Base-by-base conservation (phyloP, 108 stramenopile species). In the Skeletonema potamos region DNA sequence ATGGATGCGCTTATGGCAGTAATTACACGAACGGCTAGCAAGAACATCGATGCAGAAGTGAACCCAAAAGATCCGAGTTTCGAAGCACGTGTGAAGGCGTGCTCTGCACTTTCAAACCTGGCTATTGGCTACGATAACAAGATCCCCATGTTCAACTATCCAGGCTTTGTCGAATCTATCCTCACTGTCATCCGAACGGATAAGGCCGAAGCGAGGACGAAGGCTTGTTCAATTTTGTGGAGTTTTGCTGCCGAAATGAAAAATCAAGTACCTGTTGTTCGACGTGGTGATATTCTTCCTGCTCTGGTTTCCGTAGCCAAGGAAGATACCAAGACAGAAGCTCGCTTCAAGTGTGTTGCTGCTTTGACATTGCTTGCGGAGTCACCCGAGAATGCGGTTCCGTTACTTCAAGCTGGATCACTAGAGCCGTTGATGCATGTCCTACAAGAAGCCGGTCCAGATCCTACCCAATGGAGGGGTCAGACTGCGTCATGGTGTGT, bases 71-170 rank as follows among this genome's bases (percentile, higher is more conserved):
- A 79, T 58, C 75, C 80, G 27, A 74, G 64, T 54, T 77, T 69
- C 44, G 94, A 95, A 71, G 94, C 94, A 7, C 71, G 94, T 15
- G 85, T 95, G 62, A 95, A 95, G 84, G 91, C 91, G 9, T 95
- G 94, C 65, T 95, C 94, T 24, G 94, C 94, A 8, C 68, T 95
- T 13, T 91, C 90, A 27, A 95, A 95, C 55, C 71, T 95, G 20
- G 94, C 94, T 13, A 95, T 95, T 79, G 94, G 94, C 6, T 95
- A 95, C 73, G 94, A 95, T 79, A 95, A 95, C 78, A 95, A 95
- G 89, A 95, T 95, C 60, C 90, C 94, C 39, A 95, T 95, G 94
- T 95, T 95, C 65, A 70, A 82, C 65, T 95, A 92, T 66, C 91
- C 94, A 13, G 91, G 94, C 20, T 95, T 95, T 77, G 94, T 95